Conservation (phyloP, 1,139 yeast species). For the Torulaspora globosa region DNA sequence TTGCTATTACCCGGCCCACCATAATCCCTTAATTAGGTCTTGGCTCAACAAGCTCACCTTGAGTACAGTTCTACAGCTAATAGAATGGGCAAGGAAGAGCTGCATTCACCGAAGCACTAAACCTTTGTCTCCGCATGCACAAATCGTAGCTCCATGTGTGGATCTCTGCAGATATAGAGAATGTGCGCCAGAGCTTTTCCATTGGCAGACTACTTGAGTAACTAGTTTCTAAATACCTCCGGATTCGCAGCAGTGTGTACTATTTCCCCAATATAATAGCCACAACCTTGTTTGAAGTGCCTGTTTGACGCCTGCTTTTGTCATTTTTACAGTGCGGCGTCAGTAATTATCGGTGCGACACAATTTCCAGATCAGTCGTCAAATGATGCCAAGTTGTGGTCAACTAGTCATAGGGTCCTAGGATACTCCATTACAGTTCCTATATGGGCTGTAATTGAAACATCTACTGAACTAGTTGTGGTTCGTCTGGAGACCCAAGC, state of each 20-base stretch:
- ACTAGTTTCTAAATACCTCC: not conserved
- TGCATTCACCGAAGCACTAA: not conserved
- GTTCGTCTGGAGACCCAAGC: not conserved
- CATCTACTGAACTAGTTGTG: not conserved
- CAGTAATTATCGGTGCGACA: conserved; percentile 6
- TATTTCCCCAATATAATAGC: not conserved
- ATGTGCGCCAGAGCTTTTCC: not conserved
- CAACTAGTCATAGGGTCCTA: not conserved
- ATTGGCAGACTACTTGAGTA: not conserved
- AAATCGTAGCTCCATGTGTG: not conserved
- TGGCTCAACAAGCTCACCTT: not conserved
- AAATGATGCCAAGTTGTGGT: conserved; percentile 1
- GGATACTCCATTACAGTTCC: not conserved
- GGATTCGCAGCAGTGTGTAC: not conserved
- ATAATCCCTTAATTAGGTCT: conserved; percentile 1
- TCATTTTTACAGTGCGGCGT: not conserved
- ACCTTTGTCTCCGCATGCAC: not conserved
- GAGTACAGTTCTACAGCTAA: not conserved
- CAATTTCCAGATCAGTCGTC: conserved; percentile 6
- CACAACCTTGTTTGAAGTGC: not conserved
- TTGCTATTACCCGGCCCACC: conserved; percentile 9
- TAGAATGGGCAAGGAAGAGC: no score
- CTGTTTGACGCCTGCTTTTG: not conserved
- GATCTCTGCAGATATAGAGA: no score
- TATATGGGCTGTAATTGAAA: not conserved